A percentile compares a stretch with the other conserved stretches of the same genome.
Evolutionary conservation across 2,329 filamentous ascomycete species (phyloP).

Genomic region (Fusarium haematococcum): DNA sequence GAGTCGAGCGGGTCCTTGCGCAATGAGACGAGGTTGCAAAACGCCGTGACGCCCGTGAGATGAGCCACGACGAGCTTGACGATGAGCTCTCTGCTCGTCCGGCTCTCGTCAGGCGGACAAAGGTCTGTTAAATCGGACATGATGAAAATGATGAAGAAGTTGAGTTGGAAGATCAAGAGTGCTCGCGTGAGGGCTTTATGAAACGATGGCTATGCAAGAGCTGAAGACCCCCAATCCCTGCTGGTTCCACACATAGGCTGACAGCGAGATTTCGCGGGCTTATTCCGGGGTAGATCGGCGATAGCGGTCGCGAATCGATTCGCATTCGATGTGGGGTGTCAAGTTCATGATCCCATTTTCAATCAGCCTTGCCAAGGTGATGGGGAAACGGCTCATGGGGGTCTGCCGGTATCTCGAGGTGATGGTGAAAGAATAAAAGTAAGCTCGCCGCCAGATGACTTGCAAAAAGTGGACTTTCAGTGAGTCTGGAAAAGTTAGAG

Average conservation of each 20-base stretch:
- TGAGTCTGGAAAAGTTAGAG: not conserved
- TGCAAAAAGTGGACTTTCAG: not conserved
- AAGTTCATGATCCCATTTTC: not conserved
- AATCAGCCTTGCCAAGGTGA: not conserved
- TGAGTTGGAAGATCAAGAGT: not conserved
- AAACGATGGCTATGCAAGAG: not conserved
- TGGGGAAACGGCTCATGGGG: not conserved
- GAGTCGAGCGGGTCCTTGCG: slow-evolving; percentile 21
- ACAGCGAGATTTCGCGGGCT: not conserved
- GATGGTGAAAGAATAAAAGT: not conserved
- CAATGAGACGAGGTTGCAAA: slow-evolving; percentile 16
- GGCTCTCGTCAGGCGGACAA: not conserved
- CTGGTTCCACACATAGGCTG: not conserved
- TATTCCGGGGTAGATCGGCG: not conserved
- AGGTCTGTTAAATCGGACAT: not conserved
- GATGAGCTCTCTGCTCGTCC: slow-evolving; percentile 7
- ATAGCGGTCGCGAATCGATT: not conserved
- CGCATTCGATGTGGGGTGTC: not conserved
- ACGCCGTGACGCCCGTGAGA: slow-evolving; percentile 9
- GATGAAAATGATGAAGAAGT: not conserved
- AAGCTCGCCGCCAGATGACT: not conserved
- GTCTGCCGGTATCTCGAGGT: not conserved
- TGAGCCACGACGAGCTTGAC: slow-evolving; percentile 24
- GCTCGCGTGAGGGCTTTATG: not conserved
- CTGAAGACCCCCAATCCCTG: not conserved